A percentile compares a stretch with the other conserved stretches of the same genome.
Conservation (phyloP, 345 rosid genomes). For the Corchorus olitorius region DNA sequence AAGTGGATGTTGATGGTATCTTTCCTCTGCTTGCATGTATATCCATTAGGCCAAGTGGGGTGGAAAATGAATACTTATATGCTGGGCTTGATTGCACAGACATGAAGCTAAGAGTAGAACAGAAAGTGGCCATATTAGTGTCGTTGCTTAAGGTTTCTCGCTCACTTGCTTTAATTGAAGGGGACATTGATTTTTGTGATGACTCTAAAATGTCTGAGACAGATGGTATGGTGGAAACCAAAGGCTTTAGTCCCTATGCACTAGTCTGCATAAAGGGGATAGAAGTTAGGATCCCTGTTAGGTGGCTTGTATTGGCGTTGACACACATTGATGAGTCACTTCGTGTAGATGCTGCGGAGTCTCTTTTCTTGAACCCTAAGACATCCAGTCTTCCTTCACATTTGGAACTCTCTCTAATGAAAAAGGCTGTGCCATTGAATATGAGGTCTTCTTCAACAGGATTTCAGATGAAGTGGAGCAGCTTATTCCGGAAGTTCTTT, state of each 20-base stretch:
- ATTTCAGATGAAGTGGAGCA: conserved; percentile 98
- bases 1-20: conserved; percentile 80
- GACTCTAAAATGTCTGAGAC: conserved; percentile 19
- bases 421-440: conserved; percentile 85
- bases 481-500: conserved; percentile 90
- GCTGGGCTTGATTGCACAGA: conserved; percentile 37
- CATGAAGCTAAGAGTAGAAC: conserved; percentile 61
- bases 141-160: conserved; percentile 93
- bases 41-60: conserved; percentile 55
- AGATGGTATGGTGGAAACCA: conserved; percentile 26
- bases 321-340: conserved; percentile 84
- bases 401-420: conserved; percentile 78
- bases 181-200: conserved; percentile 68
- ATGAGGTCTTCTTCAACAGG: conserved; percentile 94
- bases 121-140: conserved; percentile 74
- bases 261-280: conserved; percentile 68
- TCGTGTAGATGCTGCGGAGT: conserved; percentile 96
- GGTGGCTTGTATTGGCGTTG: conserved; percentile 88
- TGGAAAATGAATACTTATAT: conserved; percentile 42
- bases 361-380: conserved; percentile 90
- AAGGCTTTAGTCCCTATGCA: conserved; percentile 46
- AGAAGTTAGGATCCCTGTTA: conserved; percentile 63
- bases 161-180: conserved; percentile 84
- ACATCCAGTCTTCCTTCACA: conserved; percentile 82
- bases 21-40: conserved; percentile 82